Evolutionary conservation across 495 filamentous ascomycete species (phyloP).

Genomic region (Clavariopsis aquatica): DNA sequence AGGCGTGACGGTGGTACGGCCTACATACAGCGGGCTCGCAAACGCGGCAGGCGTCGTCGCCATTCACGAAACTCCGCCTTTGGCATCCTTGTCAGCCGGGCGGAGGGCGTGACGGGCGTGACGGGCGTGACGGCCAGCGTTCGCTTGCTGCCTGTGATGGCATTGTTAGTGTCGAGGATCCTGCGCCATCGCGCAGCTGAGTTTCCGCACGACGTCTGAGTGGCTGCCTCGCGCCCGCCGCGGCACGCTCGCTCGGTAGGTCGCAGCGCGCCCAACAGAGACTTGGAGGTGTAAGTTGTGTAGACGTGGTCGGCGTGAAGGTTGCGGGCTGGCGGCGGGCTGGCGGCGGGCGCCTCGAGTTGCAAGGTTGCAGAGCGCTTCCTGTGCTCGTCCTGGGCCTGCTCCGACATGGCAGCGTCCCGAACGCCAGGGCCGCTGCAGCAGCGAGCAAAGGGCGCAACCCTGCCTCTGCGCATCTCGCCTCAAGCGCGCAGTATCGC

Average conservation of each 20-base stretch:
- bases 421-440: background rate
- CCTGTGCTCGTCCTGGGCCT: too few species aligned
- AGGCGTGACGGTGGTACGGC: background rate
- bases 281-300: too few species aligned
- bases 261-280: background rate
- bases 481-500: slow-evolving; percentile 7
- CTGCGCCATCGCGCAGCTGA: slow-evolving; percentile 12
- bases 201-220: background rate
- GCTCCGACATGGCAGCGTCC: background rate
- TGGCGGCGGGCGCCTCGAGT: too few species aligned
- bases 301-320: too few species aligned
- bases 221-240: slow-evolving; percentile 7
- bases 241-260: background rate
- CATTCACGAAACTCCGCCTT: background rate
- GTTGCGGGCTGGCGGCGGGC: too few species aligned
- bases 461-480: background rate
- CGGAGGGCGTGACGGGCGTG: background rate
- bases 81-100: background rate
- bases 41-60: background rate
- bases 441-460: background rate
- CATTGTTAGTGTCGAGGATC: background rate
- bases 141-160: background rate
- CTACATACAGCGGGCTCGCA: background rate
- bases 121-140: background rate
- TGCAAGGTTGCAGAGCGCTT: too few species aligned